Evolutionary conservation across 106 monocot species (phyloP), one percentile per base, ranked within the genome.

Genomic region (Platanthera guangdongensis): DNA sequence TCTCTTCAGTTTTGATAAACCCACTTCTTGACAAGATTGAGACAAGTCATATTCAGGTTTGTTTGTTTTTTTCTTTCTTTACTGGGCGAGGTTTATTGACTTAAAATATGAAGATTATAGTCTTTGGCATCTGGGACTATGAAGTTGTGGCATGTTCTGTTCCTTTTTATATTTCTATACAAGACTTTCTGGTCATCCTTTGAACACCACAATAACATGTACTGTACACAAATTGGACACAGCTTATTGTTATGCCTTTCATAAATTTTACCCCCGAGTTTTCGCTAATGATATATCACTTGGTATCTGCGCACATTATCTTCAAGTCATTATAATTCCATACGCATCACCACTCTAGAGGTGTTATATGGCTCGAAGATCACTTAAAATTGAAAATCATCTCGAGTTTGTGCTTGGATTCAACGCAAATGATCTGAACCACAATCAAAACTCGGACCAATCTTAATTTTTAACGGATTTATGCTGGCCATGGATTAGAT

Each of bases 21-120:
- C 97, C 94, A n/a, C 88, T 97, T 57, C 67, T 88, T 70, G 86
- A 93, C 14, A 97, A 97, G 79, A 94, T 97, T 52, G 88, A 86
- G 39, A 86, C 85, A 21, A 94, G 97, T 77, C 93, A 97, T 76
- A 74, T 85, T 83, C 89, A 91, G 91, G 96, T 97, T 75, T 15
- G 77, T 50, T 3, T 9, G 11, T 10, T 75, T 74, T 46, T 46
- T 5, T 72, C 28, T 39, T 16, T 12, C 76, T 25, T 39, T 7
- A 39, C 12, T 11, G 9, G 11, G 32, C 32, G 5, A 65, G 32
- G 9, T 65, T 65, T 65, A 30, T 65, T n/a, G 65, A 11, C 32
- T 30, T 65, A 6, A 65, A 65, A 19, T 30, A 32, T 65, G 65
- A 10, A 53, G 13, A 25, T 63, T 21, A 5, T 63, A 15, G 4